These are phyloP conservation scores for Lyophyllum decastes DNA, from an alignment of 768 basidiomycete species.

Conservation along the genomic window DNA sequence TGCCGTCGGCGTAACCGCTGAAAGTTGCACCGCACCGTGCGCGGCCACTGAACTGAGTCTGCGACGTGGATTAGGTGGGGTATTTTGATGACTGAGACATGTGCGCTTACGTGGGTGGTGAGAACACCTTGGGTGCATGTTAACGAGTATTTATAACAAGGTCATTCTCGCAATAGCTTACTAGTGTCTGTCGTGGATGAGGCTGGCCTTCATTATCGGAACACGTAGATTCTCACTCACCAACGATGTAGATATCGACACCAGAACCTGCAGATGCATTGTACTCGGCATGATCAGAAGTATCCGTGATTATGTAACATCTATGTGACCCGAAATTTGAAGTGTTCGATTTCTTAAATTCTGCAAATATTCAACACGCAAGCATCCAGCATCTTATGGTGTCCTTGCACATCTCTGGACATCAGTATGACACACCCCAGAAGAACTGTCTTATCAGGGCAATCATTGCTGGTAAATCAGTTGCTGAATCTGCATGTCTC, in stretches of 20 bases:
- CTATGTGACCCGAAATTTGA: too few relatives aligned
- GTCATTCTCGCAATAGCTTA: background rate
- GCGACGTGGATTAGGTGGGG: slow-evolving; percentile 19
- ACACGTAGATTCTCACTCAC: slow-evolving; percentile 16
- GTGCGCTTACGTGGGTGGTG: slow-evolving; percentile 6
- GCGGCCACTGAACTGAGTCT: slow-evolving; percentile 42
- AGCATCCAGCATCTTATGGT: too few relatives aligned
- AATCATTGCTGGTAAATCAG: too few relatives aligned
- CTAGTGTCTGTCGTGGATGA: slow-evolving; percentile 21
- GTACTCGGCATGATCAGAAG: too few relatives aligned
- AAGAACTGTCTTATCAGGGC: too few relatives aligned
- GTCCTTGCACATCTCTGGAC: too few relatives aligned
- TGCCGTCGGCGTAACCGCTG: slow-evolving; percentile 30
- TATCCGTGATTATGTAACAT: too few relatives aligned
- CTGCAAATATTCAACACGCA: too few relatives aligned
- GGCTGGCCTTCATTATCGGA: background rate
- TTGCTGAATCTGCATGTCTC: too few relatives aligned
- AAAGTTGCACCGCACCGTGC: slow-evolving; percentile 42
- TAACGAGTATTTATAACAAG: background rate
- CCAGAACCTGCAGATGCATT: slow-evolving; percentile 13
- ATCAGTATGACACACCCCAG: too few relatives aligned
- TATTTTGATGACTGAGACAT: background rate
- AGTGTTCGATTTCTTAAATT: too few relatives aligned
- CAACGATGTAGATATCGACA: slow-evolving; percentile 39
- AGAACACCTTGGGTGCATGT: background rate